phyloP scores from a whole-genome alignment of 768 basidiomycete species.

The Naganishia vaughanmartiniae region DNA sequence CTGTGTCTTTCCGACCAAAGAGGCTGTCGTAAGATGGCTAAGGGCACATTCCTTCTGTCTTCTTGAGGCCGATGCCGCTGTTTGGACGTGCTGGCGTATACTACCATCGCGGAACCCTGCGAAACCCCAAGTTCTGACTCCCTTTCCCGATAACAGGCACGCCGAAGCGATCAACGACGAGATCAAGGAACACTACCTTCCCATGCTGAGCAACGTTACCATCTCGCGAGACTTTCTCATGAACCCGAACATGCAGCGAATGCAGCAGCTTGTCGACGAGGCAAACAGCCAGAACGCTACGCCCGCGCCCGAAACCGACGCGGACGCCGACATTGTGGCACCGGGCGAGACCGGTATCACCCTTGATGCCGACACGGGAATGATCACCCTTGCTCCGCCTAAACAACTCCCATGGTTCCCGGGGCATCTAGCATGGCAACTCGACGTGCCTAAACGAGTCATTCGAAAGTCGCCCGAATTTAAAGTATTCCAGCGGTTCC shows the following conservation, averaged over 20 bases:
- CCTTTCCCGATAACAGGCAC: slow-evolving; percentile 54
- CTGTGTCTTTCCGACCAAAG: no score
- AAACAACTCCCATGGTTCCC: slow-evolving; percentile 91
- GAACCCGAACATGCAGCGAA: slow-evolving; percentile 24
- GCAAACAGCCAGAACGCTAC: background rate
- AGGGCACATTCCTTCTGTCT: no score
- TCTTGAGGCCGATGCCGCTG: no score
- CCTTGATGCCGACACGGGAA: slow-evolving; percentile 52
- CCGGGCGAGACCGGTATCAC: slow-evolving; percentile 6
- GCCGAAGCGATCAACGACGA: slow-evolving; percentile 70
- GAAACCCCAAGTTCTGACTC: background rate
- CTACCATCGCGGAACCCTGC: no score
- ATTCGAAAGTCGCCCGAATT: slow-evolving; percentile 84
- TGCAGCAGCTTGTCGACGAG: slow-evolving; percentile 54
- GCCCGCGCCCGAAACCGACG: background rate
- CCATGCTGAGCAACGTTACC: slow-evolving; percentile 65
- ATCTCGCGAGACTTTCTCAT: slow-evolving; percentile 52
- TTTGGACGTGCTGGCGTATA: no score
- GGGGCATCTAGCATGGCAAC: slow-evolving; percentile 90
- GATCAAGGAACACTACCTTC: slow-evolving; percentile 75
- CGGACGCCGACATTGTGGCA: background rate
- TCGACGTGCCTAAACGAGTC: slow-evolving; percentile 84
- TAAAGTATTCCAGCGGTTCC: slow-evolving; percentile 89
- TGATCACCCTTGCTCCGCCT: slow-evolving; percentile 67
- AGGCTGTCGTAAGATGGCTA: no score